Evolutionary conservation across 2,329 filamentous ascomycete genomes (phyloP).

Genomic region (Aspergillus luchuensis): DNA sequence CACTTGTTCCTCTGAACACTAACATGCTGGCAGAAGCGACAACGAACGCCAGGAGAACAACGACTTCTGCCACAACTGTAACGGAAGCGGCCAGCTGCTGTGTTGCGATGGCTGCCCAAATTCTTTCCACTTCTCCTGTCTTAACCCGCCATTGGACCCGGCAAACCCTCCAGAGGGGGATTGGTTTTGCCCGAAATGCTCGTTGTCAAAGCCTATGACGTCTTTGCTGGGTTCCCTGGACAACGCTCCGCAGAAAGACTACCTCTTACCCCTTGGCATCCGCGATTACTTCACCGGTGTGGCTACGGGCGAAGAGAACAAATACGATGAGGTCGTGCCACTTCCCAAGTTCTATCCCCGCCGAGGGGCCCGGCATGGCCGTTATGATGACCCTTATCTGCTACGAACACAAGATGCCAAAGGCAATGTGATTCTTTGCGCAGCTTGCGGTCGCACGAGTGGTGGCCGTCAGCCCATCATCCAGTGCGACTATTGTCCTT

Average conservation of each 20-base stretch:
- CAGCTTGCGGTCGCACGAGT: conserved; percentile 69
- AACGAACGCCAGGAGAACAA: conserved; percentile 66
- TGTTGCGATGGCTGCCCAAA: conserved; percentile 92
- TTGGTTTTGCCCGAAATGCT: conserved; percentile 76
- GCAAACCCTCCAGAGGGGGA: conserved; percentile 66
- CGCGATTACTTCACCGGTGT: conserved; percentile 80
- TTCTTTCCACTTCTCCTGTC: conserved; percentile 87
- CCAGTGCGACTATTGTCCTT: conserved; percentile 78
- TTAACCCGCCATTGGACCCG: conserved; percentile 74
- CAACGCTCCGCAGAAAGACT: conserved; percentile 70
- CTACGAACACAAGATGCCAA: conserved; percentile 68
- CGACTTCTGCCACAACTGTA: conserved; percentile 86
- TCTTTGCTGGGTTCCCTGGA: conserved; percentile 66
- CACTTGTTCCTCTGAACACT: conserved; percentile 8
- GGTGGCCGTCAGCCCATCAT: conserved; percentile 71
- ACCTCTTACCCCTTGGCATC: conserved; percentile 69
- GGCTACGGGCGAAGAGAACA: conserved; percentile 71
- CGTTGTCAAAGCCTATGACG: conserved; percentile 61
- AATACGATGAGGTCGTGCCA: conserved; percentile 70
- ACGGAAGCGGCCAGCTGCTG: conserved; percentile 78
- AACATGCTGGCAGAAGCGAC: conserved; percentile 21
- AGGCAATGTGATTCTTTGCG: conserved; percentile 75
- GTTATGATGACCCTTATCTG: conserved; percentile 34
- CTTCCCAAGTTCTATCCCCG: conserved; percentile 29
- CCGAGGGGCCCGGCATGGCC: conserved; percentile 22